These are phyloP conservation scores for Diaporthe australafricana DNA, from an alignment of 2,329 filamentous ascomycete species.

Conservation along the genomic window DNA sequence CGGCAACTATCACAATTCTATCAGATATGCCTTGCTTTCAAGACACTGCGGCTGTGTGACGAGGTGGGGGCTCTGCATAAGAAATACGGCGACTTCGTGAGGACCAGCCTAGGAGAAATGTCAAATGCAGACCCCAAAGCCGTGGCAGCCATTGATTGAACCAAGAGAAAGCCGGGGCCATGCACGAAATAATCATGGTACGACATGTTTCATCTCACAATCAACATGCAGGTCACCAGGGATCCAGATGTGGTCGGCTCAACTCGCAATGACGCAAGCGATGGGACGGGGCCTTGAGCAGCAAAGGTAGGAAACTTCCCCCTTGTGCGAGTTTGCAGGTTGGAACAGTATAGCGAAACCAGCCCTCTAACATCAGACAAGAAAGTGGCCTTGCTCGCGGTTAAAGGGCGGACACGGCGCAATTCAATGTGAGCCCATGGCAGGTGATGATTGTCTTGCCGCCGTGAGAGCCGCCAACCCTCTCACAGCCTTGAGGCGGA, in stretches of 20 bases:
- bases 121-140: constrained; percentile 33
- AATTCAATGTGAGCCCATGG: too few species aligned
- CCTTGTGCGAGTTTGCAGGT: too few species aligned
- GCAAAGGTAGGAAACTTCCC: constrained; percentile 1
- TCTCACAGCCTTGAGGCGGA: too few species aligned
- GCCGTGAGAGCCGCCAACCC: too few species aligned
- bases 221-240: background rate
- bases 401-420: too few species aligned
- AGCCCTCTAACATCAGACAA: too few species aligned
- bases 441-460: too few species aligned
- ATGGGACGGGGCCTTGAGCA: constrained; percentile 15
- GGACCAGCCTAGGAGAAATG: background rate
- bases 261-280: constrained; percentile 11
- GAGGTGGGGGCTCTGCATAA: constrained; percentile 6
- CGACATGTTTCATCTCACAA: constrained; percentile 29
- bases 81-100: constrained; percentile 15
- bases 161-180: constrained; percentile 32
- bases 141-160: constrained; percentile 39
- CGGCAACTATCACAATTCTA: background rate
- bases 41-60: constrained; percentile 1
- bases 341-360: too few species aligned
- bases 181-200: constrained; percentile 41
- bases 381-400: too few species aligned
- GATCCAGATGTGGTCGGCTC: background rate
- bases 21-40: background rate